Evolutionary conservation across 2,329 filamentous ascomycete genomes (phyloP), one percentile per base, ranked within the genome.

Genomic region (Penicillium sp.): DNA sequence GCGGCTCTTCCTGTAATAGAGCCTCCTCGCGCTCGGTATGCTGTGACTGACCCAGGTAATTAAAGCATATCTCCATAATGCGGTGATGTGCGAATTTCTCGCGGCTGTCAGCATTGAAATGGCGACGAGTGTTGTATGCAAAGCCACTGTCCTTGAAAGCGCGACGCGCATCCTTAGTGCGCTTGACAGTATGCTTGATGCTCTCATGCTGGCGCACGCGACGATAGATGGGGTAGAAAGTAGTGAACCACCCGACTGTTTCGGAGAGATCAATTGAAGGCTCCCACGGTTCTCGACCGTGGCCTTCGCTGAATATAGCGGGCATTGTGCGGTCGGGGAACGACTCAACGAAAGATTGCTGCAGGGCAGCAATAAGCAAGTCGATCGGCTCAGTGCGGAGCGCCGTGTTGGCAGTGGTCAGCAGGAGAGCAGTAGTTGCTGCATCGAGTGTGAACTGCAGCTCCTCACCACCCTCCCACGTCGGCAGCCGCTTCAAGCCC

Each of bases 201-300:
- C 31, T 37, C 32, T 49, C 46, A 38, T 49, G 35, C 18, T 49
- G 32, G 31, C 46, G 31, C 29, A 49, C 46, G 11, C 46, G 46
- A 26, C 29, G 32, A 26, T 49, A 37, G 38, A 49, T 38, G 14
- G 46, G 46, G 34, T 39, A 37, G 46, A 49, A 49, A 45, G 59
- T 64, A 5, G 65, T 67, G 35, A 67, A 67, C 65, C 65, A 68
- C 10, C 66, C 66, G 1, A 67, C 58, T 11, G 64, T 66, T 16
- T 48, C 42, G 1, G 64, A 60, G 9, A 66, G 38, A 40, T 68
- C 60, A 14, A 64, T 55, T 4, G 42, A 49, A 5, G 51, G 22
- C 14, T 63, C 58, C 47, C 54, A 61, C 8, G 59, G 39, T 35
- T 68, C 64, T 11, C 66, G 61, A 4, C 66, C 66, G 39, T 67